These are phyloP conservation scores for Xylariaceae sp. DNA, from an alignment of 2,329 filamentous ascomycete species.

Conservation along the genomic window DNA sequence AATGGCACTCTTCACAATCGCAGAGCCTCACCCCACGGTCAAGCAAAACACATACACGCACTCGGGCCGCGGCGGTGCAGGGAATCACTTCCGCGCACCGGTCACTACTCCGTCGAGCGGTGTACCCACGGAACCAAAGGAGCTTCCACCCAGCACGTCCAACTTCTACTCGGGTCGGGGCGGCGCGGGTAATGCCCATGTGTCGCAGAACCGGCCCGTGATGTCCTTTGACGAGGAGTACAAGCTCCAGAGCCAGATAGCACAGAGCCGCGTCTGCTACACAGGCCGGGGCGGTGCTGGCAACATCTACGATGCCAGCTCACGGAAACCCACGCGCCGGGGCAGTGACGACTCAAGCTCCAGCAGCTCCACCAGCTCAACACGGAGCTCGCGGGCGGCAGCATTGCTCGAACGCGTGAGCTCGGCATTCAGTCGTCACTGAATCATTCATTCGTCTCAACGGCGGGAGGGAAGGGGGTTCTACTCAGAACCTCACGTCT, in stretches of 20 bases:
- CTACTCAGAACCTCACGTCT: neutral
- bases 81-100: conserved; percentile 50
- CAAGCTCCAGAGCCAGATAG: conserved; percentile 48
- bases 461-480: no score
- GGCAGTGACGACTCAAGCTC: conserved; percentile 21
- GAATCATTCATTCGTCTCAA: neutral
- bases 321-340: conserved; percentile 12
- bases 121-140: conserved; percentile 41
- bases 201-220: conserved; percentile 47
- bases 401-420: conserved; percentile 40
- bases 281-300: conserved; percentile 61
- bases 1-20: conserved; percentile 43
- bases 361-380: conserved; percentile 29
- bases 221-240: conserved; percentile 66
- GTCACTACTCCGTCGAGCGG: conserved; percentile 39
- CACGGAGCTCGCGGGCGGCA: conserved; percentile 23
- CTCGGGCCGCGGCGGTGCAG: conserved; percentile 51
- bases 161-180: conserved; percentile 63
- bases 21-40: conserved; percentile 46
- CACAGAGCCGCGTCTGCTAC: conserved; percentile 50
- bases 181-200: conserved; percentile 60
- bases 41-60: conserved; percentile 44
- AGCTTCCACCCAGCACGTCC: conserved; percentile 38
- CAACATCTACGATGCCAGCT: conserved; percentile 41
- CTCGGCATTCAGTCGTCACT: conserved; percentile 32